Conservation (phyloP, 169 alveolate species). For the Eimeria maxima region DNA sequence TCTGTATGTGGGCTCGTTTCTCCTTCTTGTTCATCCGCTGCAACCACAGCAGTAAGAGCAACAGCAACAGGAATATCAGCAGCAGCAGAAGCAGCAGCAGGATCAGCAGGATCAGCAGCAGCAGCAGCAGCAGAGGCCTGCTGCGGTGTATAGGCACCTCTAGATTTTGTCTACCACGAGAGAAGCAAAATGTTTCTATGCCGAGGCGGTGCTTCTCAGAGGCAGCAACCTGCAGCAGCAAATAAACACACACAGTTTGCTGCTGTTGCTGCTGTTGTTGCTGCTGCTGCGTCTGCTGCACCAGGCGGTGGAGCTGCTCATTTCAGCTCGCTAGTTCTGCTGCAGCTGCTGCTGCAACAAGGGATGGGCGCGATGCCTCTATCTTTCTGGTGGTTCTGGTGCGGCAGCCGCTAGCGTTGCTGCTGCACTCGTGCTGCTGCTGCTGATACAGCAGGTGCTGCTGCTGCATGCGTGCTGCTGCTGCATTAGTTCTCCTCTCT, state of each 20-base stretch:
- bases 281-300: neutral
- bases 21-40: constrained; percentile 15
- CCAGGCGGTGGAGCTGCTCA: neutral
- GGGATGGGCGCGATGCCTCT: no score
- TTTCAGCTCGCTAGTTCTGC: no score
- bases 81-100: neutral
- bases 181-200: neutral
- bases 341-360: neutral
- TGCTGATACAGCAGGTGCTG: neutral
- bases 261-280: constrained; percentile 7
- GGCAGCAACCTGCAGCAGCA: constrained; percentile 9
- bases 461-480: constrained; percentile 6
- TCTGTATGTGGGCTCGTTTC: neutral
- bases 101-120: no score
- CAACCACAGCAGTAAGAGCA: neutral
- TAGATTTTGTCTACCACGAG: neutral
- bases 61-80: neutral
- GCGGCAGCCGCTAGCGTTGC: neutral
- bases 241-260: neutral
- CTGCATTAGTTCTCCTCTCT: neutral
- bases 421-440: constrained; percentile 39
- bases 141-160: neutral
- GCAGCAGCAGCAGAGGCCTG: neutral
- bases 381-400: neutral
- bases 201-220: neutral